These are phyloP conservation scores for Boletus pseudo-olivaceus DNA, from an alignment of 768 basidiomycete species.

Conservation along the genomic window DNA sequence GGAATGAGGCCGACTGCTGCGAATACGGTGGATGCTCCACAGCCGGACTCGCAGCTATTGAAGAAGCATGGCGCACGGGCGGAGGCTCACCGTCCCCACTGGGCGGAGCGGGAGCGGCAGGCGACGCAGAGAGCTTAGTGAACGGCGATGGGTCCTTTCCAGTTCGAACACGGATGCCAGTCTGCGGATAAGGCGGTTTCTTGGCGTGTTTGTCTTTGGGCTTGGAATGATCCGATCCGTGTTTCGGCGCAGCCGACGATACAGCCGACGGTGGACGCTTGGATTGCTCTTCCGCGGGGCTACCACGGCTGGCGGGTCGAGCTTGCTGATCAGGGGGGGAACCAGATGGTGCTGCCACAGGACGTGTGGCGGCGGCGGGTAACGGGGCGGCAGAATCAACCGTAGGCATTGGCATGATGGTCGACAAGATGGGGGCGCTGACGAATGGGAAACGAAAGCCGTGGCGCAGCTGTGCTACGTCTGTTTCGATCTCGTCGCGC, in stretches of 20 bases:
- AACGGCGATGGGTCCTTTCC: slow-evolving; percentile 32
- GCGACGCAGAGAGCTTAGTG: slow-evolving; percentile 5
- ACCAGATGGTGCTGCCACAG: not conserved
- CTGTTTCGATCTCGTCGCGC: slow-evolving; percentile 38
- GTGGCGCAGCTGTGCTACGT: slow-evolving; percentile 25
- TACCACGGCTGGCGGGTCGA: not conserved
- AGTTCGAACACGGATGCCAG: slow-evolving; percentile 46
- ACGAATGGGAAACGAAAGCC: slow-evolving; percentile 46
- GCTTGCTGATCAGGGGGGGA: not conserved
- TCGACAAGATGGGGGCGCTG: slow-evolving; percentile 30
- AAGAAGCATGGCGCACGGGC: slow-evolving; percentile 6
- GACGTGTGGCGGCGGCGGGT: not conserved
- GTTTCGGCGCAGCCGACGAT: slow-evolving; percentile 8
- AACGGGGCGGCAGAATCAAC: not conserved
- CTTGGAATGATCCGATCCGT: slow-evolving; percentile 20
- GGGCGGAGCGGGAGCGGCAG: slow-evolving; percentile 7
- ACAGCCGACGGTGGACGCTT: slow-evolving; percentile 12
- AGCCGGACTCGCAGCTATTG: slow-evolving; percentile 10
- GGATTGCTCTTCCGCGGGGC: slow-evolving; percentile 11
- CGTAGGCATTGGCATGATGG: not conserved
- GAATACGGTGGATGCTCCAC: slow-evolving; percentile 12
- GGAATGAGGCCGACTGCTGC: slow-evolving; percentile 13
- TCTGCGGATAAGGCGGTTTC: slow-evolving; percentile 39
- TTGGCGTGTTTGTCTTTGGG: slow-evolving; percentile 42
- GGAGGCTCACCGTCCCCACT: slow-evolving; percentile 13